Conservation (phyloP, 305 asterid genomes). For the Stenogyne calaminthoides region DNA sequence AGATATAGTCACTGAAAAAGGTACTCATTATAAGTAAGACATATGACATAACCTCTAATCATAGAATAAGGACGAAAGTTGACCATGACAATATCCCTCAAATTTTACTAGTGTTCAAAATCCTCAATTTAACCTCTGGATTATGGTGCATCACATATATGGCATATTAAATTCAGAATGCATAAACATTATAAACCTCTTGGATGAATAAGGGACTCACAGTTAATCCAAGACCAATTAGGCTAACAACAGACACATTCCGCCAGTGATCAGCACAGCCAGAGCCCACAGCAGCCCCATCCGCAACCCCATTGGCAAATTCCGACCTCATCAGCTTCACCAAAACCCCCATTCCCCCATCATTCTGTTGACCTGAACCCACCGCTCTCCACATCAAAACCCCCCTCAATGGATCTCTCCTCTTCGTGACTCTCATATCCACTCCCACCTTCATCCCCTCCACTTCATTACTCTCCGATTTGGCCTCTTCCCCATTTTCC, state of each 20-base stretch:
- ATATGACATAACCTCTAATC: constrained; percentile 7
- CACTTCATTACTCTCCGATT: constrained; percentile 32
- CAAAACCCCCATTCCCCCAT: constrained; percentile 87
- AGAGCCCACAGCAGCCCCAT: constrained; percentile 47
- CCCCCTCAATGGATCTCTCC: constrained; percentile 82
- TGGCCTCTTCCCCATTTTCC: constrained; percentile 25
- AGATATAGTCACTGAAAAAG: constrained; percentile 1
- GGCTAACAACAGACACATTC: constrained; percentile 81
- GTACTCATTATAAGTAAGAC: constrained; percentile 1
- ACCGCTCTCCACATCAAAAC: constrained; percentile 72
- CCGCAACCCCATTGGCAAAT: constrained; percentile 61
- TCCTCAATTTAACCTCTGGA: constrained; percentile 19
- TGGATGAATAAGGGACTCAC: constrained; percentile 50
- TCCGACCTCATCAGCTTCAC: constrained; percentile 79
- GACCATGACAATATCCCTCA: constrained; percentile 15
- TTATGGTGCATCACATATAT: constrained; percentile 4
- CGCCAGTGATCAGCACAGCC: constrained; percentile 82
- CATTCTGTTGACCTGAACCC: constrained; percentile 88
- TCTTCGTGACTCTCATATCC: constrained; percentile 81
- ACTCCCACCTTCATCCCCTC: constrained; percentile 41
- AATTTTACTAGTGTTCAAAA: neutral
- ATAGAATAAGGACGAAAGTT: neutral
- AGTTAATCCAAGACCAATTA: constrained; percentile 81
- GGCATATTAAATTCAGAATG: neutral
- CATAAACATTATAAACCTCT: constrained; percentile 15